Base-by-base conservation (phyloP, 345 rosid genomes). In the Excoecaria agallocha region DNA sequence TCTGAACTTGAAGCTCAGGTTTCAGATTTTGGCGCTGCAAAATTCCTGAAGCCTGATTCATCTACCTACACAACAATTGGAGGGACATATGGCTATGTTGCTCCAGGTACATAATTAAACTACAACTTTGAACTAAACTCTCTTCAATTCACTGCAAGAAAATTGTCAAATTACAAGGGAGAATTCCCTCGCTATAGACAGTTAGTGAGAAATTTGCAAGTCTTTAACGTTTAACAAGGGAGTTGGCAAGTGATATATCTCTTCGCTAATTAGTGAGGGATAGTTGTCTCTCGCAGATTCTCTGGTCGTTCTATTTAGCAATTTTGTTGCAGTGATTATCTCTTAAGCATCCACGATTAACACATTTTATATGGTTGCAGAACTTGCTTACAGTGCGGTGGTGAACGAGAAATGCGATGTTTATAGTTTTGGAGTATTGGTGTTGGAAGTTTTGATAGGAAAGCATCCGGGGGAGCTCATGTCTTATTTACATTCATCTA, bases 391-490 rank as follows among this genome's bases (percentile, higher is more conserved):
- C 69, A 50, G 48, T 13, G 16, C 10, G 20, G 62, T 2, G 7
- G 69, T 51, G 69, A 73, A 25, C 0, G 76, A 63, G 76, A 63
- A 63, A 39, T 73, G 50, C 10, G 69, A 51, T 49, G 76, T 73
- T 13, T 68, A 68, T 20, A 68, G 73, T 22, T 73, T 62, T 51
- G 69, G 75, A 0, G 68, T 61, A 2, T 1, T 72, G 59, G 19
- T 58, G 12, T 60, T 72, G n/a, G 75, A 61, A 62, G 59, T 72
- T 61, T 4, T 72, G 67, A 61, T 61, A 1, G 75, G 75, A 37
- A 72, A 72, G n/a, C 75, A 72, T 61, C 75, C 75, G n/a, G 75
- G 68, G 19, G 75, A 72, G 35, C 37, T 61, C 54, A 10, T 57
- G 20, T 41, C 66, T 12, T 57, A 15, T 22, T 64, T 58, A 20